Evolutionary conservation across 2,329 filamentous ascomycete genomes (phyloP).

Genomic region (Trichophyton benhamiae): DNA sequence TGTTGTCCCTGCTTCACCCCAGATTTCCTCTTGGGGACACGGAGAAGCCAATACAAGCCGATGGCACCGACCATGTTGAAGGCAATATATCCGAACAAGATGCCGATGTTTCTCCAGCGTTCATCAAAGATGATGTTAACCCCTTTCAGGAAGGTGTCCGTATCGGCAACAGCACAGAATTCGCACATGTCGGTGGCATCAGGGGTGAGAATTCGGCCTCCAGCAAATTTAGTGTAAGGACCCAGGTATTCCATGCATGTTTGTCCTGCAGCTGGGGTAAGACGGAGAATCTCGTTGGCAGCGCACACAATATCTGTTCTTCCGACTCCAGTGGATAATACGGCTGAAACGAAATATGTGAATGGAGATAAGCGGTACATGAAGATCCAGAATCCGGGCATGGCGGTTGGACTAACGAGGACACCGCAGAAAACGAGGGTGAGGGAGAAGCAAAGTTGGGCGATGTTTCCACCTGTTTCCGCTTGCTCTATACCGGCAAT

Average conservation of each 20-base stretch:
- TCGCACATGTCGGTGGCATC: slow-evolving; percentile 35
- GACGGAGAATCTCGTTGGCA: slow-evolving; percentile 22
- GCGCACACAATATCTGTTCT: slow-evolving; percentile 23
- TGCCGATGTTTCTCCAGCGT: slow-evolving; percentile 58
- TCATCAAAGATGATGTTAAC: slow-evolving; percentile 35
- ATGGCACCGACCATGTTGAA: slow-evolving; percentile 53
- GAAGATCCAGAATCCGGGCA: slow-evolving; percentile 65
- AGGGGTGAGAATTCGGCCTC: slow-evolving; percentile 34
- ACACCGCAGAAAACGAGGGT: slow-evolving; percentile 47
- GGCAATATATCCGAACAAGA: slow-evolving; percentile 54
- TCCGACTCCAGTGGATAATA: slow-evolving; percentile 26
- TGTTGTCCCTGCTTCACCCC: not conserved
- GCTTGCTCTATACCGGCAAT: slow-evolving; percentile 59
- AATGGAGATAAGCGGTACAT: slow-evolving; percentile 60
- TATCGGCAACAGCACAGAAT: slow-evolving; percentile 37
- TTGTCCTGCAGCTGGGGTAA: slow-evolving; percentile 44
- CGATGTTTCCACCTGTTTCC: slow-evolving; percentile 53
- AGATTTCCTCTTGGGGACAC: slow-evolving; percentile 36
- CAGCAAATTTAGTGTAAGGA: slow-evolving; percentile 25
- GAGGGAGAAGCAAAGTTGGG: slow-evolving; percentile 48
- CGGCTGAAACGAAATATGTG: slow-evolving; percentile 44
- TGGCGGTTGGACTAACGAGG: slow-evolving; percentile 40
- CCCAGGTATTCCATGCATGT: slow-evolving; percentile 46
- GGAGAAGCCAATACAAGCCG: slow-evolving; percentile 50
- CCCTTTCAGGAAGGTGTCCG: slow-evolving; percentile 37